Conservation (phyloP, 345 rosid genomes). For the Combretum micranthum region DNA sequence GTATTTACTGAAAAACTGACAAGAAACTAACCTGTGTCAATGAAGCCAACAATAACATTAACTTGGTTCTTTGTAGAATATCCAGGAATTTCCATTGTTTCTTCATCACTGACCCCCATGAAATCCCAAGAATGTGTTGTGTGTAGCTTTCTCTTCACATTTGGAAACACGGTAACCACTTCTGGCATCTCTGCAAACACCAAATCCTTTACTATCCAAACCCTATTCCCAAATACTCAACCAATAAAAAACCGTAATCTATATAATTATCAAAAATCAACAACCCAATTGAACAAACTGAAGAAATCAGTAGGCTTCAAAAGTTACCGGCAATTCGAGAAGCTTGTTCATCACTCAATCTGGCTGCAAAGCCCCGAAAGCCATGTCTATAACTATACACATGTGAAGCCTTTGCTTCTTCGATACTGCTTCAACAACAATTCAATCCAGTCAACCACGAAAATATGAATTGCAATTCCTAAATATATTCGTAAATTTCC, state of each 20-base stretch:
- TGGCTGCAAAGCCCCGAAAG: constrained; percentile 47
- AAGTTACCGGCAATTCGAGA: constrained; percentile 31
- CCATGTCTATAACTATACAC: constrained; percentile 40
- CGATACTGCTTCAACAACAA: constrained; percentile 21
- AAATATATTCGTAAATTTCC: no score
- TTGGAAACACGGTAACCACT: constrained; percentile 48
- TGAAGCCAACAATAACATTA: constrained; percentile 39
- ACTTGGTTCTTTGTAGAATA: constrained; percentile 45
- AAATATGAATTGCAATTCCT: neutral
- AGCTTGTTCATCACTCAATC: constrained; percentile 33
- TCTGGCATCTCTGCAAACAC: constrained; percentile 36
- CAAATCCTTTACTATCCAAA: neutral
- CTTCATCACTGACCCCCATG: constrained; percentile 42
- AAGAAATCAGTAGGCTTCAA: neutral
- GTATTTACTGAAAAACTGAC: neutral
- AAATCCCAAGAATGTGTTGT: constrained; percentile 62
- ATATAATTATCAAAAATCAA: neutral
- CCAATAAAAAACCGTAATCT: neutral
- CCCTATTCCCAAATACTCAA: no score
- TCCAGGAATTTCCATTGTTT: constrained; percentile 44
- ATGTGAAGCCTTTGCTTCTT: constrained; percentile 34
- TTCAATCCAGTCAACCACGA: neutral
- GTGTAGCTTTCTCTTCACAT: constrained; percentile 38
- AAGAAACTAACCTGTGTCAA: constrained; percentile 37
- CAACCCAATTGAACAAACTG: neutral